Conservation (phyloP, 2,329 filamentous ascomycete species). For the Delphinella strobiligena region DNA sequence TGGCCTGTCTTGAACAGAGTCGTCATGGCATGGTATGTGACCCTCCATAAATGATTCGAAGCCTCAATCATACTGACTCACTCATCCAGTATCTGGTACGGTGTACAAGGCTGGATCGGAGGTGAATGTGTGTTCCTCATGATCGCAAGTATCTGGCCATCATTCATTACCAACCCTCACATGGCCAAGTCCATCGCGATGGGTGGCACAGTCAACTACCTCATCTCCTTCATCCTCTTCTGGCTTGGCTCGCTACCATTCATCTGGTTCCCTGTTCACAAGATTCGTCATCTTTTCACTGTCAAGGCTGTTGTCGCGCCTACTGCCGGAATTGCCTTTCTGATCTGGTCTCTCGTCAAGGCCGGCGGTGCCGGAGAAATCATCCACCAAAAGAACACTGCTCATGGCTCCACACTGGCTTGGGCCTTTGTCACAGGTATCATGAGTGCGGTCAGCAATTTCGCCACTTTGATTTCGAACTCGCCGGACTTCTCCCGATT, state of each 20-base stretch:
- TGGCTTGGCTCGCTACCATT: slow-evolving; percentile 71
- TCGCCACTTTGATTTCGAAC: slow-evolving; percentile 71
- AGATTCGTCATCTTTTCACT: slow-evolving; percentile 81
- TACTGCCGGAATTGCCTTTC: slow-evolving; percentile 69
- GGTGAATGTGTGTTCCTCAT: slow-evolving; percentile 69
- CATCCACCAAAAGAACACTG: slow-evolving; percentile 52
- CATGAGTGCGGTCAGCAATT: slow-evolving; percentile 85
- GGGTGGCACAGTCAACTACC: slow-evolving; percentile 30
- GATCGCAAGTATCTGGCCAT: slow-evolving; percentile 71
- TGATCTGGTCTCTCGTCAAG: slow-evolving; percentile 74
- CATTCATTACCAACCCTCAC: slow-evolving; percentile 15
- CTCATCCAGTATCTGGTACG: slow-evolving; percentile 66
- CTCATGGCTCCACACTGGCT: slow-evolving; percentile 55
- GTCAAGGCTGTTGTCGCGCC: slow-evolving; percentile 81
- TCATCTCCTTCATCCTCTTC: slow-evolving; percentile 76
- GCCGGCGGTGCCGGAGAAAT: slow-evolving; percentile 79
- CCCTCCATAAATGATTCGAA: not conserved
- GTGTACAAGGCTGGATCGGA: slow-evolving; percentile 76
- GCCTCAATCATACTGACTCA: not conserved
- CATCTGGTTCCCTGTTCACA: slow-evolving; percentile 80
- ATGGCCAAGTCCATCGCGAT: slow-evolving; percentile 8
- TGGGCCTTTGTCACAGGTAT: slow-evolving; percentile 79
- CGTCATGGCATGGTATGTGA: slow-evolving; percentile 56
- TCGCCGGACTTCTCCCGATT: slow-evolving; percentile 81
- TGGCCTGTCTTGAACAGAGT: slow-evolving; percentile 81